A percentile compares a stretch with the other conserved stretches of the same genome.
These are phyloP conservation scores for Ophiostoma populinum DNA, from an alignment of 2,329 filamentous ascomycete species.

Conservation along the genomic window DNA sequence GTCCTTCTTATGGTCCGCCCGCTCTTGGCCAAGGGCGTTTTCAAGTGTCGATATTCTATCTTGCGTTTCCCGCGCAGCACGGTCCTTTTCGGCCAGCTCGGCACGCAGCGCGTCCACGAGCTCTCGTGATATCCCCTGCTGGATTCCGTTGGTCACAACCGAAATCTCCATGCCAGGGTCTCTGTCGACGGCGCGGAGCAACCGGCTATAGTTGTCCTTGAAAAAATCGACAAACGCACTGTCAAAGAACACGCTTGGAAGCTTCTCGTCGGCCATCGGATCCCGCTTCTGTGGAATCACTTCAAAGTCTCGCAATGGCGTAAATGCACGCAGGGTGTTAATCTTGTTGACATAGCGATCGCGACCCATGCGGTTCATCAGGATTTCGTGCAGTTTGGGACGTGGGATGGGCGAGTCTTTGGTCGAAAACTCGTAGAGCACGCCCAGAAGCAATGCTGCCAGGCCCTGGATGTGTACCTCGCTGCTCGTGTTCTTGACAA, in stretches of 20 bases:
- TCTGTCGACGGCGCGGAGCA: conserved; percentile 72
- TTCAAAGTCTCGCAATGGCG: conserved; percentile 75
- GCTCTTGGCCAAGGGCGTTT: conserved; percentile 50
- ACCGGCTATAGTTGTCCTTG: conserved; percentile 84
- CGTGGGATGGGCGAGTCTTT: conserved; percentile 87
- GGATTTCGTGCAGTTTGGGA: conserved; percentile 59
- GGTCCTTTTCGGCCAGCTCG: conserved; percentile 58
- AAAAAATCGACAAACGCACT: conserved; percentile 79
- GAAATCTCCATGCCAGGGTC: conserved; percentile 79
- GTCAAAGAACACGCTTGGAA: conserved; percentile 77
- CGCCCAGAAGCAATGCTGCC: conserved; percentile 67
- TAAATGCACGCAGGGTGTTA: conserved; percentile 57
- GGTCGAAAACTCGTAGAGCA: conserved; percentile 92
- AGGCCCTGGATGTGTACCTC: conserved; percentile 62
- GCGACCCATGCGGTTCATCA: conserved; percentile 61
- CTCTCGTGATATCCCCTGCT: conserved; percentile 86
- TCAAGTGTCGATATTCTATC: conserved; percentile 28
- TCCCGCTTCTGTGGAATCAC: conserved; percentile 56
- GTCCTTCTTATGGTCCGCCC: conserved; percentile 50
- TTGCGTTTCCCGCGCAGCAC: conserved; percentile 29
- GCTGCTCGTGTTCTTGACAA: conserved; percentile 42
- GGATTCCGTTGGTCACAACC: conserved; percentile 58
- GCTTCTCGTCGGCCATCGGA: conserved; percentile 27
- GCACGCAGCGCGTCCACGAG: conserved; percentile 70
- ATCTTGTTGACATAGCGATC: conserved; percentile 78